Conservation (phyloP, 2,329 filamentous ascomycete species). For the Volutella citrinella region DNA sequence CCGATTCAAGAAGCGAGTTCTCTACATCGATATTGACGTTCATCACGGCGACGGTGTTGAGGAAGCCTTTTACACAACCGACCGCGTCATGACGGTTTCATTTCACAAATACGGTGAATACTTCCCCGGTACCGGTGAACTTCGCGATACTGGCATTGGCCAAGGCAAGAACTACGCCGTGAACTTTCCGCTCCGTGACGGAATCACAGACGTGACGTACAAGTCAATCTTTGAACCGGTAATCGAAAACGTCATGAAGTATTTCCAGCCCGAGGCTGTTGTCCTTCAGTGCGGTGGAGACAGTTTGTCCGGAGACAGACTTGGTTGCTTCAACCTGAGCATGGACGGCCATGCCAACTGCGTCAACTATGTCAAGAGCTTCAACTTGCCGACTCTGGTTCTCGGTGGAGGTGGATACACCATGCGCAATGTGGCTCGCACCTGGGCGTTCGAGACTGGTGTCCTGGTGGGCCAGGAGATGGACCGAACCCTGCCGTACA, state of each 20-base stretch:
- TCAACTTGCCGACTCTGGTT: constrained; percentile 81
- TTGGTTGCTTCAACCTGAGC: constrained; percentile 97
- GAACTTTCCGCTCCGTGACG: constrained; percentile 88
- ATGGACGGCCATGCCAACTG: constrained; percentile 95
- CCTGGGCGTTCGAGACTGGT: constrained; percentile 96
- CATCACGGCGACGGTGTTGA: constrained; percentile 93
- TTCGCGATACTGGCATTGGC: constrained; percentile 83
- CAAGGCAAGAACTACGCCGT: constrained; percentile 85
- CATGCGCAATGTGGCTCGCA: constrained; percentile 92
- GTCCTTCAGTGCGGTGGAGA: constrained; percentile 96
- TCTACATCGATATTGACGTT: constrained; percentile 96
- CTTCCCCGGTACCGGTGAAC: constrained; percentile 87
- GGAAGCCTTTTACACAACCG: constrained; percentile 89
- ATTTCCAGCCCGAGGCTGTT: constrained; percentile 86
- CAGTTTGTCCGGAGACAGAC: constrained; percentile 86
- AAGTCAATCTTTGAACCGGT: constrained; percentile 89
- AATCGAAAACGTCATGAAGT: constrained; percentile 80
- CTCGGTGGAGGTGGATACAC: constrained; percentile 96
- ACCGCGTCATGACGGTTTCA: constrained; percentile 88
- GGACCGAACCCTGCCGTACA: constrained; percentile 82
- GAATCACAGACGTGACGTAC: constrained; percentile 87
- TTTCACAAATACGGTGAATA: constrained; percentile 98
- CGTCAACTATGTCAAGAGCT: constrained; percentile 85
- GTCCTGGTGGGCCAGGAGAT: constrained; percentile 81
- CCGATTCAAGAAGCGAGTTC: constrained; percentile 86